phyloP scores from a whole-genome alignment of 2,329 filamentous ascomycete genomes.

The Neoscytalidium dimidiatum region DNA sequence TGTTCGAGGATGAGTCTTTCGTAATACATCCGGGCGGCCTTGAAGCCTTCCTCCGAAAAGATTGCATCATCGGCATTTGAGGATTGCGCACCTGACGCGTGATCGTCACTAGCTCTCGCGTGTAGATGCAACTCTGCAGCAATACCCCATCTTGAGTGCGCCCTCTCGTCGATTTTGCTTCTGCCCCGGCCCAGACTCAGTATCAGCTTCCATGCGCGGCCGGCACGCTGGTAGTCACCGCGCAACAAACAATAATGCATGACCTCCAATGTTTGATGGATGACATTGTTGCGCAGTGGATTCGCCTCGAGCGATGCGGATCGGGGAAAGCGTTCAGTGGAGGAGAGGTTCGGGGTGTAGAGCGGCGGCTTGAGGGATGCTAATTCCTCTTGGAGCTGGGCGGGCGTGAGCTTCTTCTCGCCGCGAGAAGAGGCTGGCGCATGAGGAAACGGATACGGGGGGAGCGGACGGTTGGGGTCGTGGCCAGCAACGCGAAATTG shows the following conservation, averaged over 20 bases:
- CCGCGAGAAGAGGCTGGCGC: constrained; percentile 29
- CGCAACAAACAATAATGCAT: constrained; percentile 72
- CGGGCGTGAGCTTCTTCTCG: constrained; percentile 4
- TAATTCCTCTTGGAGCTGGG: constrained; percentile 42
- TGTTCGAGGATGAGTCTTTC: constrained; percentile 76
- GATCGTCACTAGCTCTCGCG: constrained; percentile 7
- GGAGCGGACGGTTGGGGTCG: constrained; percentile 40
- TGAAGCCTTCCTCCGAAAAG: constrained; percentile 51
- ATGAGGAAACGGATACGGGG: constrained; percentile 49
- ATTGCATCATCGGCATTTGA: constrained; percentile 18
- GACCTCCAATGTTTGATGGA: constrained; percentile 65
- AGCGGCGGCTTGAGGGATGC: constrained; percentile 45
- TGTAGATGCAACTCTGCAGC: constrained; percentile 83
- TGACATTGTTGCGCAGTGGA: constrained; percentile 45
- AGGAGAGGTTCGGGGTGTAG: constrained; percentile 28
- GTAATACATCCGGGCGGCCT: constrained; percentile 68
- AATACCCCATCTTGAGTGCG: constrained; percentile 74
- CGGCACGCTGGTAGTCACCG: constrained; percentile 71
- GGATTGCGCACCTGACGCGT: background rate
- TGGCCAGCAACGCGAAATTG: constrained; percentile 45
- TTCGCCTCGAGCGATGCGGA: constrained; percentile 20
- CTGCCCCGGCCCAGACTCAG: constrained; percentile 62
- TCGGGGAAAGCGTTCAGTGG: background rate
- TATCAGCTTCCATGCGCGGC: constrained; percentile 73
- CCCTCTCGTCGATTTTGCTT: constrained; percentile 66